Evolutionary conservation across 495 filamentous ascomycete species (phyloP).

Genomic region (Xylaria sp.): DNA sequence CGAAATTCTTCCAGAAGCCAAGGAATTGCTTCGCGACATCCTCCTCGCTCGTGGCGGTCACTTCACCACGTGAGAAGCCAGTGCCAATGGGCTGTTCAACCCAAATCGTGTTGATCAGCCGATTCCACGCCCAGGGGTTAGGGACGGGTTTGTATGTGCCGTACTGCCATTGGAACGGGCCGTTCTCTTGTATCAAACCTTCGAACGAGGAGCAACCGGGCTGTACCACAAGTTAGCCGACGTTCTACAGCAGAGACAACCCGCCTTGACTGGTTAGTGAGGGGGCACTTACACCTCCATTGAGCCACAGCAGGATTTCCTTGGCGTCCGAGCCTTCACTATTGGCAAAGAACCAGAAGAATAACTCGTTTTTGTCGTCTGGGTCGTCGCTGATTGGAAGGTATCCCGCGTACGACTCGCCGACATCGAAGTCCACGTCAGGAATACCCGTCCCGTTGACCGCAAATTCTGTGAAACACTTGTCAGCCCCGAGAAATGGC

Average conservation of each 20-base stretch:
- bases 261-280: neutral
- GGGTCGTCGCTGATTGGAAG: constrained; percentile 64
- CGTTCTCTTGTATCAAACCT: constrained; percentile 72
- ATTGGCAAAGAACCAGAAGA: constrained; percentile 81
- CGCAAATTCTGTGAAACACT: constrained; percentile 57
- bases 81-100: constrained; percentile 81
- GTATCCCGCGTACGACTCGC: constrained; percentile 81
- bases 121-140: constrained; percentile 72
- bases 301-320: constrained; percentile 72
- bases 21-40: constrained; percentile 75
- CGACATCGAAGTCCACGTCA: constrained; percentile 78
- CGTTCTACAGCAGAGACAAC: too few species aligned
- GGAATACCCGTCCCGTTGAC: constrained; percentile 75
- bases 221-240: constrained; percentile 26
- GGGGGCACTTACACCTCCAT: constrained; percentile 47
- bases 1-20: constrained; percentile 74
- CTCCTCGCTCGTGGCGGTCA: constrained; percentile 67
- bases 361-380: constrained; percentile 66
- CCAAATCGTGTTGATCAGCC: constrained; percentile 70
- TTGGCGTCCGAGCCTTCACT: constrained; percentile 60
- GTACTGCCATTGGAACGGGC: constrained; percentile 66
- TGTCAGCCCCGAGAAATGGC: neutral
- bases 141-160: constrained; percentile 64
- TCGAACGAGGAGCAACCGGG: constrained; percentile 72
- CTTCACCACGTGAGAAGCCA: constrained; percentile 71